Percentiles rank a stretch among this genome's conserved stretches.
Conservation (phyloP, 805 yeast species). For the Lachancea quebecensis region DNA sequence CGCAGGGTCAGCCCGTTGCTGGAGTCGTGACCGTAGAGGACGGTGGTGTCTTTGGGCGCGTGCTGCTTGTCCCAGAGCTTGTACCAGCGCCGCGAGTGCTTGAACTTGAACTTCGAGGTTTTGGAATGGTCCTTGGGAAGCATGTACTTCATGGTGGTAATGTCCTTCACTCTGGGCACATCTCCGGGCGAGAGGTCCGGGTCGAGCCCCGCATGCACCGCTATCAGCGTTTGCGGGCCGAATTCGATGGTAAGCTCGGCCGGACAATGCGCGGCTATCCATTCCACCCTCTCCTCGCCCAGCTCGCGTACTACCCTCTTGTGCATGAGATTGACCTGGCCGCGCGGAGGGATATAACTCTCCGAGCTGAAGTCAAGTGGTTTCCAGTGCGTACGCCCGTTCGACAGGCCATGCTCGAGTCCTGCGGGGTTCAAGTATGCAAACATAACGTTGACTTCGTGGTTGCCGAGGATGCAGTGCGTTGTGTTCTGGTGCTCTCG, state of each 20-base stretch:
- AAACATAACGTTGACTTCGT: constrained; percentile 66
- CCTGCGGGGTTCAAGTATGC: constrained; percentile 43
- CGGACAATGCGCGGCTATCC: constrained; percentile 19
- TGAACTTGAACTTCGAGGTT: constrained; percentile 22
- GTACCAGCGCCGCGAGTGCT: constrained; percentile 45
- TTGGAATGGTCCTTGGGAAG: constrained; percentile 55
- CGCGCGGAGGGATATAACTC: constrained; percentile 13
- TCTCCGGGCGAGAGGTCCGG: constrained; percentile 42
- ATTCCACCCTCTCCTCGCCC: constrained; percentile 14
- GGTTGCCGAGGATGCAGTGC: constrained; percentile 82
- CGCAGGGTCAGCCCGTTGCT: constrained; percentile 60
- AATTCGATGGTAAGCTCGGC: constrained; percentile 16
- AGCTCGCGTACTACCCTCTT: constrained; percentile 15
- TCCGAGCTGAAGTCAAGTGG: constrained; percentile 16
- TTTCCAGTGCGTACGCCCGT: constrained; percentile 10
- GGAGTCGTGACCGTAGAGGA: constrained; percentile 88
- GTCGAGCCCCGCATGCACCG: constrained; percentile 77
- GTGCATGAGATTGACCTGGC: constrained; percentile 18
- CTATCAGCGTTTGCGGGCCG: constrained; percentile 31
- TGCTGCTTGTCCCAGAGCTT: constrained; percentile 42
- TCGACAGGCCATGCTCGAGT: constrained; percentile 28
- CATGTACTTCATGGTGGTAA: constrained; percentile 63
- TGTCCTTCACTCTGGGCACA: constrained; percentile 52
- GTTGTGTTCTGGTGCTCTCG: constrained; percentile 42
- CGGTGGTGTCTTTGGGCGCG: constrained; percentile 30